These are phyloP conservation scores for Taxillus chinensis DNA, from an alignment of 164 flowering plant species.

Conservation along the genomic window DNA sequence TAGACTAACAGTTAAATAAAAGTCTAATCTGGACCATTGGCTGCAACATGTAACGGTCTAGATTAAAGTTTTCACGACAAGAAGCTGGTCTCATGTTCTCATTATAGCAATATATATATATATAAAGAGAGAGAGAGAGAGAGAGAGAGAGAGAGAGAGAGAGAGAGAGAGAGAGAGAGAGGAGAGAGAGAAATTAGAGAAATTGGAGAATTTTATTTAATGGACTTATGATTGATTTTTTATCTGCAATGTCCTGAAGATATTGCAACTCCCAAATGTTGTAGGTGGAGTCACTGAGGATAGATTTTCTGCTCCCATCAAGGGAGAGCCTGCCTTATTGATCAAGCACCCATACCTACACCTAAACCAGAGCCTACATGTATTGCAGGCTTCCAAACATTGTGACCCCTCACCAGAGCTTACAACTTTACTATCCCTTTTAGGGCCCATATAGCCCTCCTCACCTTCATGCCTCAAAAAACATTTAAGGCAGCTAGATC, in stretches of 20 bases:
- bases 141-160: too few relatives aligned
- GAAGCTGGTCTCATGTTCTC: too few relatives aligned
- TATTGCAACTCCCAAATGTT: slow-evolving; percentile 32
- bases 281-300: slow-evolving; percentile 30
- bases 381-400: slow-evolving; percentile 51
- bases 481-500: too few relatives aligned
- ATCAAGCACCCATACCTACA: slow-evolving; percentile 47
- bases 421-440: slow-evolving; percentile 55
- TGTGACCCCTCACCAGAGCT: slow-evolving; percentile 61
- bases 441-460: slow-evolving; percentile 53
- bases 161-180: too few relatives aligned
- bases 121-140: too few relatives aligned
- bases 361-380: slow-evolving; percentile 64
- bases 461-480: slow-evolving; percentile 40
- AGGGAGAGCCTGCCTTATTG: slow-evolving; percentile 38
- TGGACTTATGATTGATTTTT: slow-evolving; percentile 29
- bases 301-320: slow-evolving; percentile 38
- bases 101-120: too few relatives aligned
- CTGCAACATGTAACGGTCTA: too few relatives aligned
- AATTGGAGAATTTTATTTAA: too few relatives aligned
- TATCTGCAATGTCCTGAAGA: slow-evolving; percentile 42
- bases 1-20: too few relatives aligned
- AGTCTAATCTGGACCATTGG: too few relatives aligned
- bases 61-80: too few relatives aligned
- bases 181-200: too few relatives aligned